phyloP scores from a whole-genome alignment of 2,329 filamentous ascomycete species.

The Phialocephala subalpina region DNA sequence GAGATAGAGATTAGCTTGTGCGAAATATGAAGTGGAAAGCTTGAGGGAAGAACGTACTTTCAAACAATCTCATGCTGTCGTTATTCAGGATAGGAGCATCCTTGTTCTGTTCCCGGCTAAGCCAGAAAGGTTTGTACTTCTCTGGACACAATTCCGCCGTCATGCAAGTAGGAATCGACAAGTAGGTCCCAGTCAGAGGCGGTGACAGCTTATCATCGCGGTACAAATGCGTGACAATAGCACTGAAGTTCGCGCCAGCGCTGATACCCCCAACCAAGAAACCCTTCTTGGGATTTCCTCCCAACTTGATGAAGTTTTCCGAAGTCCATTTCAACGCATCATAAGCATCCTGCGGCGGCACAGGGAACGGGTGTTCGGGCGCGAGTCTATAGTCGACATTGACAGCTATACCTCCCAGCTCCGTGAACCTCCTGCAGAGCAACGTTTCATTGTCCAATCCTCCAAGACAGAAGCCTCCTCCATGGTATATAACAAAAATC shows the following conservation, averaged over 20 bases:
- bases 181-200: conserved; percentile 55
- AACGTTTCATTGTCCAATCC: conserved; percentile 44
- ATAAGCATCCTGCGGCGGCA: conserved; percentile 52
- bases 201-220: conserved; percentile 51
- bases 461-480: conserved; percentile 47
- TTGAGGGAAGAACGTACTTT: conserved; percentile 25
- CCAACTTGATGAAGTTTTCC: conserved; percentile 48
- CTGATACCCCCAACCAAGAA: conserved; percentile 59
- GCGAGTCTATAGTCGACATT: conserved; percentile 54
- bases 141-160: conserved; percentile 33
- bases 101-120: conserved; percentile 53
- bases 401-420: conserved; percentile 50
- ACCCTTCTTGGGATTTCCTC: conserved; percentile 51
- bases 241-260: conserved; percentile 52
- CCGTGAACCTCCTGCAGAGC: conserved; percentile 44
- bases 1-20: not conserved
- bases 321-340: conserved; percentile 53
- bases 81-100: conserved; percentile 46
- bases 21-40: not conserved
- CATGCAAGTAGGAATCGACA: conserved; percentile 49
- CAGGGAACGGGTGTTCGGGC: conserved; percentile 55
- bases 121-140: conserved; percentile 49
- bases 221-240: conserved; percentile 49
- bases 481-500: conserved; percentile 47
- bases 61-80: conserved; percentile 40